Evolutionary conservation across 495 filamentous ascomycete genomes (phyloP), one percentile per base, ranked within the genome.

Genomic region (Aspergillus heteromorphus): DNA sequence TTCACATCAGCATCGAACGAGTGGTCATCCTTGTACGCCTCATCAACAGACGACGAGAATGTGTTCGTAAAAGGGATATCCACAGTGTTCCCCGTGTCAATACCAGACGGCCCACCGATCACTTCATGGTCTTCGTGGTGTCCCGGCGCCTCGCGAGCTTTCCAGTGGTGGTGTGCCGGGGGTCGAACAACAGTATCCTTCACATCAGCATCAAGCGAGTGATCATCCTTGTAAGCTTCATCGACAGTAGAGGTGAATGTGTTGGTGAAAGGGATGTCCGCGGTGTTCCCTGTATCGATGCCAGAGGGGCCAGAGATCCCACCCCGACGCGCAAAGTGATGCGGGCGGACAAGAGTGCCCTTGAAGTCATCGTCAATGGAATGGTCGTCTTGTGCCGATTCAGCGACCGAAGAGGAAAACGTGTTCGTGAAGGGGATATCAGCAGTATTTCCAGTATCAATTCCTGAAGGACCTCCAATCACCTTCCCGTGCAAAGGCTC

Each of bases 1-100:
- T 27, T 27, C 23, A 49, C 27, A 8, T 55, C 42, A 27, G 49
- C 30, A 9, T 49, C n/a, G 9, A 50, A 23, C 0, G 53, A 55
- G 53, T 55, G 23, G 23, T 27, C 23, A 27, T 27, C 23, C 23
- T 27, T 27, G 23, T 27, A 27, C 3, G 3, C 23, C 7, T 27
- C 48, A n/a, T 36, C 21, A 4, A 49, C 29, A 13, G 6, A 0
- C 20, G 18, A 18, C 4, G 38, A 2, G 7, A 4, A 17, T 8
- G 38, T n/a, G 45, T 50, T 56, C 1, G 23, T n/a, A 0, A 48
- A 51, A 11, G 54, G 54, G 11, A 51, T 38, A 5, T 13, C 40
- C 0, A 30, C 54, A 17, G 9, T 29, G 48, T 56, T 56, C 11
- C 54, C 54, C 14, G 51, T 21, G 14, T 56, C 54, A 10, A 45